A percentile compares a stretch with the other conserved stretches of the same genome.
These are phyloP conservation scores for Plasmodium gallinaceum DNA, from an alignment of 169 alveolate genomes.

Conservation along the genomic window DNA sequence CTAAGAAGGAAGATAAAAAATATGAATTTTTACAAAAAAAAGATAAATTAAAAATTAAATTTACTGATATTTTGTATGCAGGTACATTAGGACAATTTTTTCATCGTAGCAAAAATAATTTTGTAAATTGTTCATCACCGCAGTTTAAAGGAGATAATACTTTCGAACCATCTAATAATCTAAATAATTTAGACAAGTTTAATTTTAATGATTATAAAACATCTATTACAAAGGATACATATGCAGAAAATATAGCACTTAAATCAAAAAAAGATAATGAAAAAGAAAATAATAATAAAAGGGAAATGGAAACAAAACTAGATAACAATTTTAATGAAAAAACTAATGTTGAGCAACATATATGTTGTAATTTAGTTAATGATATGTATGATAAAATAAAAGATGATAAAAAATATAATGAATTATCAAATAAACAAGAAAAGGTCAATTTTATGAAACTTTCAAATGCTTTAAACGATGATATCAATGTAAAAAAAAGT, in stretches of 20 bases:
- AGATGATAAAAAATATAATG: slow-evolving; percentile 12
- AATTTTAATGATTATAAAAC: not conserved
- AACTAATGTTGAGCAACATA: not conserved
- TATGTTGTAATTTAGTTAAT: slow-evolving; percentile 3
- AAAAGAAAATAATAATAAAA: not conserved
- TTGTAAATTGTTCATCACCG: slow-evolving; percentile 34
- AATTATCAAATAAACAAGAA: slow-evolving; percentile 9
- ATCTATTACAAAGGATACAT: not conserved
- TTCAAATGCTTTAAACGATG: slow-evolving; percentile 6
- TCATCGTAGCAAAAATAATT: slow-evolving; percentile 37
- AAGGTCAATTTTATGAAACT: not conserved
- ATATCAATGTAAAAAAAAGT: slow-evolving; percentile 5
- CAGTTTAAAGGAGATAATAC: slow-evolving; percentile 23
- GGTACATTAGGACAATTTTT: slow-evolving; percentile 51
- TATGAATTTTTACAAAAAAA: slow-evolving; percentile 21
- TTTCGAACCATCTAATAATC: not conserved
- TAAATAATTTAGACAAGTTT: slow-evolving; percentile 22
- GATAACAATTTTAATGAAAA: slow-evolving; percentile 11
- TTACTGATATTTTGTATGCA: slow-evolving; percentile 55
- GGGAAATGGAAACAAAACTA: not conserved
- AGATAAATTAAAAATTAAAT: slow-evolving; percentile 52
- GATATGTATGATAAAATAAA: not conserved
- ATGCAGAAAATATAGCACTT: not conserved
- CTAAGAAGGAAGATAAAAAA: slow-evolving; percentile 42
- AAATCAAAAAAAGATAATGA: slow-evolving; percentile 19